Evolutionary conservation across 2,329 filamentous ascomycete genomes (phyloP).

Genomic region (Septoria linicola): DNA sequence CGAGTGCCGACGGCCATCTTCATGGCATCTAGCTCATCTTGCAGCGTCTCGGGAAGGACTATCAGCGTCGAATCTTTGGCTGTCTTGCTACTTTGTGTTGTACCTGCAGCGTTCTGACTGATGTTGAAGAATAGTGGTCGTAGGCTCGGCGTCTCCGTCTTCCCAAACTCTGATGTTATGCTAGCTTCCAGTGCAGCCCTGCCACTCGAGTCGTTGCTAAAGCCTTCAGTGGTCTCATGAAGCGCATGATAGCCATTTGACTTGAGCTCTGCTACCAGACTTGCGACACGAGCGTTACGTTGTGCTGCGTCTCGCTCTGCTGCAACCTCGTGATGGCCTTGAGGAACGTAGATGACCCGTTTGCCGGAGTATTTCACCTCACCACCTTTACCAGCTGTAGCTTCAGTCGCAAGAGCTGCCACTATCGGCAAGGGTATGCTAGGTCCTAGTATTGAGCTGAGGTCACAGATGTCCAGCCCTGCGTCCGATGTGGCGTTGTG

Average conservation of each 20-base stretch:
- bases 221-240: conserved; percentile 7
- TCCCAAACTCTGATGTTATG: conserved; percentile 15
- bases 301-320: conserved; percentile 5
- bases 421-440: conserved; percentile 21
- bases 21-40: conserved; percentile 13
- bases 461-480: conserved; percentile 18
- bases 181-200: conserved; percentile 9
- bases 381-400: conserved; percentile 13
- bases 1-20: conserved; percentile 13
- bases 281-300: background rate
- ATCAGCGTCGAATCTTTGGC: conserved; percentile 10
- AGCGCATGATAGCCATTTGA: conserved; percentile 14
- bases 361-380: conserved; percentile 22
- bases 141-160: conserved; percentile 4
- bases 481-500: conserved; percentile 15
- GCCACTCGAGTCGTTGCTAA: background rate
- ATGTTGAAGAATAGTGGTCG: conserved; percentile 8
- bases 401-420: conserved; percentile 20
- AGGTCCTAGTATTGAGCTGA: conserved; percentile 16
- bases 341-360: conserved; percentile 23
- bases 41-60: conserved; percentile 4
- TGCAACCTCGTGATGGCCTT: conserved; percentile 11
- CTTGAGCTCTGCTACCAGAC: conserved; percentile 14
- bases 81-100: background rate
- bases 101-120: background rate